These are phyloP conservation scores for Scutellaria minor DNA, from an alignment of 257 asterid species.

Conservation along the genomic window DNA sequence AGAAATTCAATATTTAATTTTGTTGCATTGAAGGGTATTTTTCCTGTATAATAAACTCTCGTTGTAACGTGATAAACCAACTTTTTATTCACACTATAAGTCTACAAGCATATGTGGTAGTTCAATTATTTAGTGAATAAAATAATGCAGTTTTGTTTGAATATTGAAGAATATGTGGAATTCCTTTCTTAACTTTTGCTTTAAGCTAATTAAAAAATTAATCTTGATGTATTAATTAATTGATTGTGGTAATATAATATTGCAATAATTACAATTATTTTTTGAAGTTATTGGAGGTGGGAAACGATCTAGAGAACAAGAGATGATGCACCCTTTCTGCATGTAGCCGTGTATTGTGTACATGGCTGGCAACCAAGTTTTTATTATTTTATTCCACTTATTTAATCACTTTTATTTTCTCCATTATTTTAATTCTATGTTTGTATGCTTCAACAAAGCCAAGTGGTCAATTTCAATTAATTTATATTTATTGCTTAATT, in stretches of 20 bases:
- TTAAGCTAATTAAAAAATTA: conserved; percentile 40
- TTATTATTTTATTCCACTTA: conserved; percentile 27
- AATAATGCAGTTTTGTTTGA: conserved; percentile 31
- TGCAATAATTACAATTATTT: conserved; percentile 18
- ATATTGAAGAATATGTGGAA: conserved; percentile 48
- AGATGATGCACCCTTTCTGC: conserved; percentile 51
- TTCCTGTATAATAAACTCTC: no score
- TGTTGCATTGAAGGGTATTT: no score
- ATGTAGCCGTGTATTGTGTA: conserved; percentile 41
- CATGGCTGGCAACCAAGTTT: conserved; percentile 58
- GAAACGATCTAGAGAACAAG: conserved; percentile 48
- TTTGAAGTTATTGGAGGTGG: conserved; percentile 29
- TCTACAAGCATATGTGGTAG: no score
- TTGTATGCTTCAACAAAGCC: conserved; percentile 19
- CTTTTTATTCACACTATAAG: no score
- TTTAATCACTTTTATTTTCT: conserved; percentile 26
- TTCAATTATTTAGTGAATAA: not conserved
- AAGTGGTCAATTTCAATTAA: conserved; percentile 27
- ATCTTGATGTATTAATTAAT: conserved; percentile 35
- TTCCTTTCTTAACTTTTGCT: conserved; percentile 41
- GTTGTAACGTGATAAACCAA: no score
- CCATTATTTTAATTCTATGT: conserved; percentile 24
- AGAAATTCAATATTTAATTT: no score
- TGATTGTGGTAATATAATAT: conserved; percentile 27
- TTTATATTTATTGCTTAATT: conserved; percentile 27